Evolutionary conservation across 495 filamentous ascomycete species (phyloP).

Genomic region (Penicillium desertorum): DNA sequence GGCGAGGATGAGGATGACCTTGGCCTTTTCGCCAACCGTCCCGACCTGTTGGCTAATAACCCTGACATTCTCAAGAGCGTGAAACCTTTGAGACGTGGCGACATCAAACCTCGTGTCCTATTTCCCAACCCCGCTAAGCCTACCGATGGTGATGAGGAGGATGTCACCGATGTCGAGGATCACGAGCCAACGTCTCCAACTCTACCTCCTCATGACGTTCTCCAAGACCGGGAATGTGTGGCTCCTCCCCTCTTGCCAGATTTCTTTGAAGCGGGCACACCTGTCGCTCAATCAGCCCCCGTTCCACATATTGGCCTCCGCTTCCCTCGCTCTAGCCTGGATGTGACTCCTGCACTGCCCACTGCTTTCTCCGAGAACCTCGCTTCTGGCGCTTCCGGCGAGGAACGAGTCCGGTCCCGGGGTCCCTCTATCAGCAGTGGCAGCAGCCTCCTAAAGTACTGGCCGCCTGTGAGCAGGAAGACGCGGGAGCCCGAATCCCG

Average conservation of each 20-base stretch:
- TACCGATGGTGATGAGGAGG: slow-evolving; percentile 46
- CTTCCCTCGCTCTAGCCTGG: too few species aligned
- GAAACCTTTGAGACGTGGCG: slow-evolving; percentile 65
- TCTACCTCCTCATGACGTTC: background rate
- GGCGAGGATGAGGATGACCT: slow-evolving; percentile 51
- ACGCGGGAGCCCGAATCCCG: background rate
- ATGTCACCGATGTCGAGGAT: slow-evolving; percentile 59
- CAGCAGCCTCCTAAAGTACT: background rate
- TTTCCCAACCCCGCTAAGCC: slow-evolving; percentile 58
- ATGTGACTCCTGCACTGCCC: background rate
- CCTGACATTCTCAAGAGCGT: slow-evolving; percentile 30
- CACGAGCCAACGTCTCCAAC: slow-evolving; percentile 34
- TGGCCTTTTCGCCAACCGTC: slow-evolving; percentile 40
- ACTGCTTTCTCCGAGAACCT: background rate
- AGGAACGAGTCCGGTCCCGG: background rate
- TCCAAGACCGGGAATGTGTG: background rate
- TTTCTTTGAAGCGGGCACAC: background rate
- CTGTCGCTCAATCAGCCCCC: background rate
- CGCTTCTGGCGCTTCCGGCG: background rate
- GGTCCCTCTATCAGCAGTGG: background rate
- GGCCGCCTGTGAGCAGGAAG: background rate
- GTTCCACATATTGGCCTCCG: background rate
- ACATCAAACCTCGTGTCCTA: slow-evolving; percentile 80
- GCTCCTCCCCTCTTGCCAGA: background rate
- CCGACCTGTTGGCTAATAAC: slow-evolving; percentile 39